A percentile compares a stretch with the other conserved stretches of the same genome.
These are phyloP conservation scores for Ricinus communis DNA, from an alignment of 345 rosid genomes.

Conservation along the genomic window DNA sequence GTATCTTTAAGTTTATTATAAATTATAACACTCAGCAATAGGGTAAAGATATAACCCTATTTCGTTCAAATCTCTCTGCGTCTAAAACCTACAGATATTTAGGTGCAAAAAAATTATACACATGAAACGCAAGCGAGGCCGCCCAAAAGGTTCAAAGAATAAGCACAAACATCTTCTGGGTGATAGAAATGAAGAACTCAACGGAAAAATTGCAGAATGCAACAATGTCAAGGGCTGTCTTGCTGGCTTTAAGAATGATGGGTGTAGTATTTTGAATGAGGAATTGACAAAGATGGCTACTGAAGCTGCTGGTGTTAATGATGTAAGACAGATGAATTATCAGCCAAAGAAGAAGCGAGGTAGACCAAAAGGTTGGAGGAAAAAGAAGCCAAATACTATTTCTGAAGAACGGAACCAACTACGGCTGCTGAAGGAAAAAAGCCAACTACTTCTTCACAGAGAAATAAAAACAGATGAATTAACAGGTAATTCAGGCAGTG, in stretches of 20 bases:
- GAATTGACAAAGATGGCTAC: not conserved
- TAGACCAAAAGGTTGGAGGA: conserved; percentile 8
- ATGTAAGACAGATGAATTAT: not conserved
- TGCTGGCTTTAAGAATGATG: not conserved
- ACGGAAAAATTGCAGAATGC: not conserved
- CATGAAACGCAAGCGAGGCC: not conserved
- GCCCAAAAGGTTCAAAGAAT: conserved; percentile 1
- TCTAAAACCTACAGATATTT: too few species aligned
- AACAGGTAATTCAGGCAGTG: conserved; percentile 6
- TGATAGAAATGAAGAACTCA: not conserved
- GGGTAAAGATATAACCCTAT: too few species aligned
- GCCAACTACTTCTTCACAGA: not conserved
- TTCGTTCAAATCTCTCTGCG: too few species aligned
- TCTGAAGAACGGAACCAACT: conserved; percentile 2
- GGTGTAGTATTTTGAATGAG: not conserved
- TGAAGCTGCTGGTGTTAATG: conserved; percentile 9
- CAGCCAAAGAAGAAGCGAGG: not conserved
- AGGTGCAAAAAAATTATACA: not conserved
- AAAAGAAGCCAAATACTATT: not conserved
- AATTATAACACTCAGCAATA: too few species aligned
- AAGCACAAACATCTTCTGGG: not conserved
- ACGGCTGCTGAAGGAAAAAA: not conserved
- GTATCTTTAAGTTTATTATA: too few species aligned
- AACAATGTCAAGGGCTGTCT: not conserved
- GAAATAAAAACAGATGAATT: conserved; percentile 1